Base-by-base conservation (phyloP, 441 rosid species). In the Eruca vesicaria region DNA sequence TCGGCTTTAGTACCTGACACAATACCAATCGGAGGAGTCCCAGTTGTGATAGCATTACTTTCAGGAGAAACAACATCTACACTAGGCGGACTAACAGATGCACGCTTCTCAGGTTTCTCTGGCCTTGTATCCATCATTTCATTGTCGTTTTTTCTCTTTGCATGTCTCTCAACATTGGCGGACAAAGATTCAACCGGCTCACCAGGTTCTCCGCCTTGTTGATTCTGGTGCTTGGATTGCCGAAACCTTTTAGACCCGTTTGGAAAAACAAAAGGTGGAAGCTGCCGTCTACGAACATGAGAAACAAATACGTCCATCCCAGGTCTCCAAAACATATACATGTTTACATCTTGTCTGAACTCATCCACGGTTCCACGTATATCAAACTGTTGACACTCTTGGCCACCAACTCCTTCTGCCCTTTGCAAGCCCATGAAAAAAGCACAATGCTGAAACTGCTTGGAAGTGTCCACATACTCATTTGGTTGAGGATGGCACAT, bases 321-420 rank as follows among this genome's bases (percentile, higher is more conserved):
- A 12, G 83, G 90, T 63, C 81, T 87, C 94, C 91, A 89, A 48
- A 80, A 87, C 82, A 76, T 50, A 73, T 86, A 87, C 88, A 81
- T 80, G 74, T 70, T 76, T 59, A 89, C 74, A 10, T 82, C 87
- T 48, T 82, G 82, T 75, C 82, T 86, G 74, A 89, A 87, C 75
- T 87, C 86, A 9, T 87, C 94, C 50, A 86, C 90, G 0, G 91
- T 87, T 56, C 83, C 85, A 48, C 91, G 82, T 74, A 89, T 85
- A 69, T 89, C 92, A 68, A 87, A 89, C 73, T 87, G 86, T 66
- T 89, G 94, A 79, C 89, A 84, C 79, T 89, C 92, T 78, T 86
- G 85, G 64, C 82, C 81, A 53, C 72, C 84, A 64, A 72, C 74
- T 50, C 85, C 89, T 65, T 83, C 89, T 76, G 86, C 84, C 84